These are phyloP conservation scores for Vicia faba DNA, from an alignment of 306 rosid species.

Conservation along the genomic window DNA sequence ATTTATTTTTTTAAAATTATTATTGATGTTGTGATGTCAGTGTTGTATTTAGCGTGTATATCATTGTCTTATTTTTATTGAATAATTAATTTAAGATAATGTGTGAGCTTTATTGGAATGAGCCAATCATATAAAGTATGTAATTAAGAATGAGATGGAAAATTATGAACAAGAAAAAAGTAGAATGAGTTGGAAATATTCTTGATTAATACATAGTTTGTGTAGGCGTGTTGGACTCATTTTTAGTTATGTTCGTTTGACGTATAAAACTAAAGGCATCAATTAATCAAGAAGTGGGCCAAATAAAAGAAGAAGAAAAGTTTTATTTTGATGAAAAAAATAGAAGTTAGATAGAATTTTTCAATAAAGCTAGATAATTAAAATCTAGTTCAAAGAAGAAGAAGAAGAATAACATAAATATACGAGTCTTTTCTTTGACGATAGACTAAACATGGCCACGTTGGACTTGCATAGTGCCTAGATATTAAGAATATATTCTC, in stretches of 20 bases:
- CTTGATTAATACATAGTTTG: conserved; percentile 6
- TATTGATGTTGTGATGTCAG: too few species aligned
- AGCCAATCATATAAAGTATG: conserved; percentile 7
- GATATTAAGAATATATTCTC: background rate
- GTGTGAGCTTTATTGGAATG: background rate
- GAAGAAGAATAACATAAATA: background rate
- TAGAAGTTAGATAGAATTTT: background rate
- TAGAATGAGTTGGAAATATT: background rate
- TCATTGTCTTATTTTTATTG: too few species aligned
- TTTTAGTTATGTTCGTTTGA: conserved; percentile 16
- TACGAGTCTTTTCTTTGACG: background rate
- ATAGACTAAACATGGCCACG: background rate
- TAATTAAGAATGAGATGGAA: conserved; percentile 6
- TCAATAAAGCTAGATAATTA: background rate
- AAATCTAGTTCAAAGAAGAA: background rate
- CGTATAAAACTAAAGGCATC: background rate
- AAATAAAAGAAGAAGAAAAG: background rate
- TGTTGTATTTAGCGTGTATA: too few species aligned
- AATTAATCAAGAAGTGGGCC: background rate
- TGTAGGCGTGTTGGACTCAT: conserved; percentile 25
- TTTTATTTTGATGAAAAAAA: background rate
- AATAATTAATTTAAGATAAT: background rate
- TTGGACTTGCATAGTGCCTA: background rate
- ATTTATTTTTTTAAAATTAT: too few species aligned
- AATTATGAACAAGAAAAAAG: background rate